Evolutionary conservation across 1,284 basidiomycete genomes (phyloP), one percentile per base, ranked within the genome.

Genomic region (Ganoderma sinense): DNA sequence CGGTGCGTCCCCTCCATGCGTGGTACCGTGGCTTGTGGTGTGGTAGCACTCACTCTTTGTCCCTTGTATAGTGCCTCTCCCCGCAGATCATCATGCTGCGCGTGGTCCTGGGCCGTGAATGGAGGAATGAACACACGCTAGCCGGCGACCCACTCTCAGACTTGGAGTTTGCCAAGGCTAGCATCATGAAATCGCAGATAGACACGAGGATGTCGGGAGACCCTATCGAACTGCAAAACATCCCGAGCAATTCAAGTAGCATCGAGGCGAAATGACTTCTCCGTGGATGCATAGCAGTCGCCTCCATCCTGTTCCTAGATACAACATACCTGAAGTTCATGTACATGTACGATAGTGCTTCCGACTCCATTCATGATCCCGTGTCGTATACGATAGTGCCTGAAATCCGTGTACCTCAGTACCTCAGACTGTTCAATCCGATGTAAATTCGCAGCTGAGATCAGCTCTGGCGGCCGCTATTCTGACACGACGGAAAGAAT

Each of bases 11-110:
- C 13, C 8, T 26, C 45, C 20, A n/a, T 20, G 4, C 45, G 14
- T 41, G 56, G n/a, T n/a, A n/a, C n/a, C n/a, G 18, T 36, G 20
- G 8, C 14, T 11, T 29, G 14, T 26, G 5, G 4, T 14, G 4
- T 18, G 10, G n/a, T 10, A 11, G 53, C 14, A 10, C n/a, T 3
- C 8, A 43, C 41, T n/a, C 11, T 7, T 36, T 29, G 18, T 33
- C 29, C 31, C 36, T 23, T 33, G 16, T 23, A 2, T 51, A 74
- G 73, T 71, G 68, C 64, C 55, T 73, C 41, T 68, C 73, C 1
- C 71, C 71, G 33, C 73, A 73, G 56, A 66, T 74, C 65, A 70
- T 73, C 31, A 69, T 73, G 53, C 58, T 72, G n/a, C 67, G 73
- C 10, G 73, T 74, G 41, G 53, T 71, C 31, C 59, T 62, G 39